Base-by-base conservation (phyloP, 2,329 filamentous ascomycete species). In the Didymosphaeria variabile region DNA sequence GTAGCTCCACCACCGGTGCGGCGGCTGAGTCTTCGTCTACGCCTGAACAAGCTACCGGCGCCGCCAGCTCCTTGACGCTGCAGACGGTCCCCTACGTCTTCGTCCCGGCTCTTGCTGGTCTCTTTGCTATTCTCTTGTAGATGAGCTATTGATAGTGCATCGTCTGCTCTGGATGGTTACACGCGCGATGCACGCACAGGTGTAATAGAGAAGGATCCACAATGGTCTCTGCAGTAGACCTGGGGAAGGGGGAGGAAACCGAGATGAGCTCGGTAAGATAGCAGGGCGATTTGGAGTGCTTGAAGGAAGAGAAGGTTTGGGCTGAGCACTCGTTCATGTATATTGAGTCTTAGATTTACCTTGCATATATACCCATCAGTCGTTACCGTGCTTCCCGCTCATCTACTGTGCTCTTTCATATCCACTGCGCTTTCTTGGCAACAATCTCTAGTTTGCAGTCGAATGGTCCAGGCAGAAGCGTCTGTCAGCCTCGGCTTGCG, bases 91-190 rank as follows among this genome's bases (percentile, higher is more conserved):
- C 70, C 5, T 68, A 67, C 36, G 12, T 68, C 8, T 59, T 69
- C 29, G 61, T 69, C 0, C 59, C 69, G 5, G 59, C 61, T 19
- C 46, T 71, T 13, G 65, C 62, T 19, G 65, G 50, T 15, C 21
- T 66, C 23, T 67, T 69, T 52, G 59, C 64, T 7, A 10, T 69
- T 2, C 59, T 71, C 19, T 58, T 72, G 53, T 72, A 66, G 53
- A 36, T 21, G 51, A 44, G 3, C 2, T 10, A 19, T 17, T 42
- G 29, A 8, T 29, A 21, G 7, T 29, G 36, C 23, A n/a, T 29
- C 36, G 21, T 12, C 21, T 31, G 47, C 32, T 15, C 13, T 15
- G 31, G 46, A 31, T n/a, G 26, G 12, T 38, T n/a, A 38, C 6
- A 38, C 34, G 32, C 10, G 31, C 21, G 19, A 26, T 26, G 49